phyloP scores from a whole-genome alignment of 805 yeast genomes.

The Starmerella bombicola region DNA sequence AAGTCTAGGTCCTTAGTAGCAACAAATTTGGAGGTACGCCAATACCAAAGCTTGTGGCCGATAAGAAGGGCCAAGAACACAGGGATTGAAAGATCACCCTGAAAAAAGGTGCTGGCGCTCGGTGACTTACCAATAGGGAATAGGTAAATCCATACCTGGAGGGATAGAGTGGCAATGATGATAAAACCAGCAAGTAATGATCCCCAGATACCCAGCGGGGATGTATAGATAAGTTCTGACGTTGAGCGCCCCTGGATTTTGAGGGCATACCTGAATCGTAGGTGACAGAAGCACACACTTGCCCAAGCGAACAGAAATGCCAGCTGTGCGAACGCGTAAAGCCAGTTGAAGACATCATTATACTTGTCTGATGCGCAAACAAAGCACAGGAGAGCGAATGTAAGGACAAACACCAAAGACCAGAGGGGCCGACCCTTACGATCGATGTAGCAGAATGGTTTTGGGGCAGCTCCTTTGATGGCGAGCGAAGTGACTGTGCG shows the following conservation, averaged over 20 bases:
- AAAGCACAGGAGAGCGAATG: constrained; percentile 44
- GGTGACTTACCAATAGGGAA: constrained; percentile 43
- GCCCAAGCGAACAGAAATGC: constrained; percentile 24
- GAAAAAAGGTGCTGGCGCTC: constrained; percentile 22
- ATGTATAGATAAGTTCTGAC: constrained; percentile 53
- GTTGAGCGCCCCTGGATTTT: constrained; percentile 50
- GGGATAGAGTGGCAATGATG: constrained; percentile 48
- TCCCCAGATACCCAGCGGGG: constrained; percentile 60
- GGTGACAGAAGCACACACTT: constrained; percentile 14
- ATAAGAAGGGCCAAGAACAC: constrained; percentile 15
- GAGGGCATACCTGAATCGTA: constrained; percentile 45
- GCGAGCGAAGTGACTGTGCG: constrained; percentile 56
- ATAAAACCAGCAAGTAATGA: constrained; percentile 49
- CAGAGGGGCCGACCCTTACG: constrained; percentile 65
- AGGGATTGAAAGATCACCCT: constrained; percentile 38
- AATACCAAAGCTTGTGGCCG: constrained; percentile 24
- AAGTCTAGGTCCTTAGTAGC: constrained; percentile 42
- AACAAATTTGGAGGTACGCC: constrained; percentile 32
- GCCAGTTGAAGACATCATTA: constrained; percentile 24
- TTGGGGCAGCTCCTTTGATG: constrained; percentile 51
- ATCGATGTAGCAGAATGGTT: constrained; percentile 53
- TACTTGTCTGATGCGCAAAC: constrained; percentile 43
- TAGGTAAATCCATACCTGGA: constrained; percentile 73
- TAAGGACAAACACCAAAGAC: constrained; percentile 39
- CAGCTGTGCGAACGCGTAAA: constrained; percentile 23